Evolutionary conservation across 805 yeast species (phyloP), one percentile per base, ranked within the genome.

Genomic region (Nakazawaea peltata): DNA sequence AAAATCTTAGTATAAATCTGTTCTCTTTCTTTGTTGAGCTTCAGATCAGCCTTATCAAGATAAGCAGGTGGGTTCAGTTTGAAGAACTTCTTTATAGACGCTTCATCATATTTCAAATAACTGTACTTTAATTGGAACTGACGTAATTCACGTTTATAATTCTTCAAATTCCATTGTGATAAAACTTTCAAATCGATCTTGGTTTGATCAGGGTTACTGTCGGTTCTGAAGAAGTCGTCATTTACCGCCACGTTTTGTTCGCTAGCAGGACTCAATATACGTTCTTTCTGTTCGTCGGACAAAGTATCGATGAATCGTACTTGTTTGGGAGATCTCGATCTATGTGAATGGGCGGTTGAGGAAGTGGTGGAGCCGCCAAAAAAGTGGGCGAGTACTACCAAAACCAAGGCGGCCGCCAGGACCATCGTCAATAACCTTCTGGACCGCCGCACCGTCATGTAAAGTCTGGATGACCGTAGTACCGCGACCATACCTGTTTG

Each of bases 1-100:
- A 54, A 34, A 1, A 48, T 33, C 25, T 41, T 43, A 16, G 41
- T 41, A 39, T 51, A 47, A 25, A 45, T 49, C n/a, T 34, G 33
- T 30, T 48, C 51, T 9, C 32, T 12, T 12, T 22, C 5, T 14
- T 15, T 6, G 23, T 29, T 25, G 4, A 30, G 14, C 4, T 7
- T 4, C 4, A 14, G 33, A 17, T 28, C 28, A 18, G 21, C 29
- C 4, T 5, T 12, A 19, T 30, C 34, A 19, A 30, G 12, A 23
- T 36, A 31, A 27, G 26, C 23, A 7, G 30, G 34, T 21, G 39
- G 39, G 26, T 30, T 18, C 23, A 26, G 34, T 10, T 26, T 19
- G 31, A 36, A 36, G 16, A 26, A 36, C 19, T 22, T 30, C 4
- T 7, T 21, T 2, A 36, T 31, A 4, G 39, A 31, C 7, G 13